Base-by-base conservation (phyloP, 2,329 filamentous ascomycete genomes). In the Coniochaeta sp. region DNA sequence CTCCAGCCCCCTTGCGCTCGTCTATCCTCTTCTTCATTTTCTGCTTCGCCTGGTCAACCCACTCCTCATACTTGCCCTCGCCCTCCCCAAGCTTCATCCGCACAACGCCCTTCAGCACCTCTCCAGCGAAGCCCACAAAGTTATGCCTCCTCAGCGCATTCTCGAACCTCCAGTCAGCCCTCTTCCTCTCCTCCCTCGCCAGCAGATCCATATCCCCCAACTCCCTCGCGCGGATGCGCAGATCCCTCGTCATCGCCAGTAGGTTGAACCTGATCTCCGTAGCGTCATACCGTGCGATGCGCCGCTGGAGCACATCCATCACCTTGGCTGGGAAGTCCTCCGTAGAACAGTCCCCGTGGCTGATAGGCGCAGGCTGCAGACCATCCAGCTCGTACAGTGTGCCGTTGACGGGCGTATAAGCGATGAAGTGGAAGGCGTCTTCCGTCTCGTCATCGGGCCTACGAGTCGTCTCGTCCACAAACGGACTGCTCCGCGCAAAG, bases 381-480 rank as follows among this genome's bases (percentile, higher is more conserved):
- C 94, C 94, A 69, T 99, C 94, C 50, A 99, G 80, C 72, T 99
- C 94, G 76, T 96, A 99, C 51, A 99, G 78, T 4, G 74, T 83
- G 58, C 85, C 86, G 64, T 86, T 81, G 59, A 96, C 78, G 51
- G 85, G 81, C 8, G 90, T 91, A 71, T 99, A 99, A 28, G 91
- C 94, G 62, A 99, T 91, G 70, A 99, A 99, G 73, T 99, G 94
- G 72, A 95, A 99, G 26, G 92, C 89, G 64, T 97, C 94, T 62
- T 95, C 91, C 51, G 89, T 78, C 55, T 84, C 83, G n/a, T 83
- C 82, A 50, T 79, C 81, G 13, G 81, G 80, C 10, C 82, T 75
- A 10, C 85, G 81, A 59, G 86, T 82, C 55, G 90, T 95, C 78
- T 99, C 94, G 68, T 96, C 91, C 51, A 89, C 85, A 65, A 99